Conservation (phyloP, 2,329 filamentous ascomycete species). For the Hyphodiscus sp. region DNA sequence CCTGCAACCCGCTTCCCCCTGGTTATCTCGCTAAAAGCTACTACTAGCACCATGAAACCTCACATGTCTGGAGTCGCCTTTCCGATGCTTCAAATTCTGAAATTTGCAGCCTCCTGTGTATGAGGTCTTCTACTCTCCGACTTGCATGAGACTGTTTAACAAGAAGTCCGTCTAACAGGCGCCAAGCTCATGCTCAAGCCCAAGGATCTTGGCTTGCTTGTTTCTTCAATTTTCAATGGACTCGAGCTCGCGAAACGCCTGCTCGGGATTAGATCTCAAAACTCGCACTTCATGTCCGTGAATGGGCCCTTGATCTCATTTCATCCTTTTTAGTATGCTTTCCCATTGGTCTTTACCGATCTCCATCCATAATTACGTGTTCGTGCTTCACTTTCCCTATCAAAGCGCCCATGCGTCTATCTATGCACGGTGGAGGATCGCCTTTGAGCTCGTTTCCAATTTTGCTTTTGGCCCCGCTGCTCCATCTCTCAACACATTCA, state of each 20-base stretch:
- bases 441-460: conserved; percentile 19
- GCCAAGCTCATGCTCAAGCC: conserved; percentile 5
- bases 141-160: conserved; percentile 23
- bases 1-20: not conserved
- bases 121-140: conserved; percentile 19
- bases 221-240: conserved; percentile 3
- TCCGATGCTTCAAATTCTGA: conserved; percentile 8
- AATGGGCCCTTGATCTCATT: conserved; percentile 19
- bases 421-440: conserved; percentile 20
- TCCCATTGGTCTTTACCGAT: conserved; percentile 8
- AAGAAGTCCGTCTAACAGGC: conserved; percentile 10
- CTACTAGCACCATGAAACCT: conserved; percentile 19
- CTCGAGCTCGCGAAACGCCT: conserved; percentile 17
- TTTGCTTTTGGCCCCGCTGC: conserved; percentile 4
- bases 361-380: conserved; percentile 12
- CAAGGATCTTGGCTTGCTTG: not conserved
- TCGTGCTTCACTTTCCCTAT: conserved; percentile 16
- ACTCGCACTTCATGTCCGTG: conserved; percentile 3
- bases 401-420: conserved; percentile 17
- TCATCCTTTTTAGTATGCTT: conserved; percentile 13
- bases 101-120: conserved; percentile 12
- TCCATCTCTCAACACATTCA: conserved; percentile 11
- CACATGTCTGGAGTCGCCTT: conserved; percentile 7
- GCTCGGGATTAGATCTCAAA: conserved; percentile 5
- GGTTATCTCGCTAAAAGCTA: not conserved